Evolutionary conservation across 371 early-diverging fungal genomes (phyloP).

Genomic region (Dentiscutata heterogama): DNA sequence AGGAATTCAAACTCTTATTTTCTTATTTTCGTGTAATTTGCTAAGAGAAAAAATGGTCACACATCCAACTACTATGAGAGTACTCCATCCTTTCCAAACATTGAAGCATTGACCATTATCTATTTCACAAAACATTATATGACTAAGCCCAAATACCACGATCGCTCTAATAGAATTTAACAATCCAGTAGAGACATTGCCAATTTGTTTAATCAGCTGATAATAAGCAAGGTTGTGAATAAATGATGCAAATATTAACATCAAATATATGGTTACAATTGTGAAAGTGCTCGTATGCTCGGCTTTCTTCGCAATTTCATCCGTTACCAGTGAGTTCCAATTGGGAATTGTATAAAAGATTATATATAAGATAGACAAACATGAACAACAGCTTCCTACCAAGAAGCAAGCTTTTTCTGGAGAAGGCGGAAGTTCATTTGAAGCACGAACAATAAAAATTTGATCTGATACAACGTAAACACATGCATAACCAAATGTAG

Average conservation of each 20-base stretch:
- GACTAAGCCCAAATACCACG: constrained; percentile 72
- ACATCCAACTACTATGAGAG: constrained; percentile 60
- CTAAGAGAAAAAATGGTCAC: constrained; percentile 56
- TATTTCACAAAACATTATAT: constrained; percentile 68
- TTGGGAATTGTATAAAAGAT: constrained; percentile 63
- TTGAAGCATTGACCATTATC: constrained; percentile 77
- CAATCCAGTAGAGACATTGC: constrained; percentile 72
- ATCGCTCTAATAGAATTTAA: constrained; percentile 76
- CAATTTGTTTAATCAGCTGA: constrained; percentile 60
- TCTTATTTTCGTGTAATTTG: not conserved
- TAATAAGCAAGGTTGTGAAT: constrained; percentile 65
- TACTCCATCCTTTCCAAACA: constrained; percentile 61
- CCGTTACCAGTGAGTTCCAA: constrained; percentile 51
- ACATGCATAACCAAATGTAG: constrained; percentile 57
- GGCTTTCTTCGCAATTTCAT: constrained; percentile 31
- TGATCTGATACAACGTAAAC: constrained; percentile 56
- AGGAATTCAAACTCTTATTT: no score
- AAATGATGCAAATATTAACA: constrained; percentile 57
- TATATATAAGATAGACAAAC: constrained; percentile 51
- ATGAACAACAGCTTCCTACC: constrained; percentile 51
- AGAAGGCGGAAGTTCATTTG: constrained; percentile 44
- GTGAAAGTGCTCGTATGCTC: not conserved
- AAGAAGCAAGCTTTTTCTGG: constrained; percentile 56
- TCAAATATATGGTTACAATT: constrained; percentile 52
- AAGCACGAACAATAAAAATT: constrained; percentile 49